A percentile compares a stretch with the other conserved stretches of the same genome.
phyloP scores from a whole-genome alignment of 257 asterid genomes.

The Solanum boliviense region DNA sequence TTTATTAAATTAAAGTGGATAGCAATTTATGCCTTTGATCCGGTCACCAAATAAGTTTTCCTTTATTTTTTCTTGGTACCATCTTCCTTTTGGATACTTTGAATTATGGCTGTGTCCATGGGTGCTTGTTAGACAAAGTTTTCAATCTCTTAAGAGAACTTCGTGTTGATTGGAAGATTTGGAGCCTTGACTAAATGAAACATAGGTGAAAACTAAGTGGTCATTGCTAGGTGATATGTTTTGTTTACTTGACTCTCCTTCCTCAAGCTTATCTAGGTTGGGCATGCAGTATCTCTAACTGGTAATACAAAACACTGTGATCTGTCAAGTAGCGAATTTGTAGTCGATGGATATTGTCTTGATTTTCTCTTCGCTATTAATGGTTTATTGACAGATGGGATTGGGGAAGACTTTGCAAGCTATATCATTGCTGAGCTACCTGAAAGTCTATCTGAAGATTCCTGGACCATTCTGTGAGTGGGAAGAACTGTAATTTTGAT shows the following conservation, averaged over 20 bases:
- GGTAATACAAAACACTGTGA: neutral
- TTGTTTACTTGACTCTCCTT: neutral
- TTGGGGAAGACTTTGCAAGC: conserved; percentile 97
- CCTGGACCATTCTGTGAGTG: conserved; percentile 84
- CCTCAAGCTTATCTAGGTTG: neutral
- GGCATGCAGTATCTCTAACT: neutral
- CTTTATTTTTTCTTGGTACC: neutral
- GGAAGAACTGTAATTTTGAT: neutral
- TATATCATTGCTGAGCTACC: conserved; percentile 68
- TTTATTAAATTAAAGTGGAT: neutral
- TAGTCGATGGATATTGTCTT: neutral
- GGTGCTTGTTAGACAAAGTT: neutral
- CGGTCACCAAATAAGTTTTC: neutral
- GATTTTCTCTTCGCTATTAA: conserved; percentile 5
- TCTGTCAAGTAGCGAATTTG: neutral
- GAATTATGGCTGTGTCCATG: neutral
- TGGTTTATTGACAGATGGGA: conserved; percentile 60
- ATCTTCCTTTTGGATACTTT: neutral
- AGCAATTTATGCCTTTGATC: neutral
- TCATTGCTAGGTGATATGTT: neutral
- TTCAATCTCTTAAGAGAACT: neutral
- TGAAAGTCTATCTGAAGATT: conserved; percentile 51
- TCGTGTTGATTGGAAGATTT: neutral
- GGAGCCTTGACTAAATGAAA: neutral
- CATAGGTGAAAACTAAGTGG: neutral